A percentile compares a stretch with the other conserved stretches of the same genome.
Conservation (phyloP, 208 protist genomes). For the Crithidia brevicula region DNA sequence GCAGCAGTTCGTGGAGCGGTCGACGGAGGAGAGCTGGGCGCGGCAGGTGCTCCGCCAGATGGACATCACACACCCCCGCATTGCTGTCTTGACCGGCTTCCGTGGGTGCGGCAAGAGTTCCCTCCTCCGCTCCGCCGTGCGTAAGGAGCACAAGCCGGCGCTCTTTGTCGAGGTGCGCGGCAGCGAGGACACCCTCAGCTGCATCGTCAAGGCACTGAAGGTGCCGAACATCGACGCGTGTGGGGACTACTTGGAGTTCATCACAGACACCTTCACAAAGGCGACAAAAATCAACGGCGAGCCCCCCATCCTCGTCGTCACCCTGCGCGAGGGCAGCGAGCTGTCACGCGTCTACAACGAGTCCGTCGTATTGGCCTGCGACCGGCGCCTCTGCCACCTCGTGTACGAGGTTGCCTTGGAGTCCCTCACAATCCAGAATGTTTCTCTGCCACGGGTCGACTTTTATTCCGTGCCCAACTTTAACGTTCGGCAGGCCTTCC, state of each 20-base stretch:
- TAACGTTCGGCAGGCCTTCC: conserved; percentile 57
- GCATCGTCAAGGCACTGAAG: conserved; percentile 64
- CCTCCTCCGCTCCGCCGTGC: conserved; percentile 63
- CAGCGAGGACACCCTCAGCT: conserved; percentile 72
- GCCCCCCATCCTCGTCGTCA: conserved; percentile 76
- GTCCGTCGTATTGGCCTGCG: conserved; percentile 67
- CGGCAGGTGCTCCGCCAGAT: conserved; percentile 75
- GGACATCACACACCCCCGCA: conserved; percentile 69
- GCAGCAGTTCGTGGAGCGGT: conserved; percentile 49
- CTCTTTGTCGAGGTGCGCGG: conserved; percentile 80
- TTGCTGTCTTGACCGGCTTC: conserved; percentile 62
- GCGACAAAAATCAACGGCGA: conserved; percentile 73
- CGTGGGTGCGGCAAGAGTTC: conserved; percentile 67
- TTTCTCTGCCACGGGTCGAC: conserved; percentile 71
- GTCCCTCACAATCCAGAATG: conserved; percentile 55
- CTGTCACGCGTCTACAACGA: conserved; percentile 83
- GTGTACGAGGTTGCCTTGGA: conserved; percentile 81
- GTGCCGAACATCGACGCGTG: conserved; percentile 87
- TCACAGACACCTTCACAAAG: conserved; percentile 70
- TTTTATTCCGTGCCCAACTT: conserved; percentile 84
- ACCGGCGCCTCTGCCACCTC: conserved; percentile 76
- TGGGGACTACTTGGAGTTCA: conserved; percentile 81
- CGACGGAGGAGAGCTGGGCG: conserved; percentile 69
- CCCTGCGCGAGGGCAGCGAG: conserved; percentile 73
- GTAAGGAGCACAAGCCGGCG: conserved; percentile 78